Percentiles rank a stretch among this genome's conserved stretches.
These are phyloP conservation scores for Colletotrichum sp. DNA, from an alignment of 2,329 filamentous ascomycete genomes.

Conservation along the genomic window DNA sequence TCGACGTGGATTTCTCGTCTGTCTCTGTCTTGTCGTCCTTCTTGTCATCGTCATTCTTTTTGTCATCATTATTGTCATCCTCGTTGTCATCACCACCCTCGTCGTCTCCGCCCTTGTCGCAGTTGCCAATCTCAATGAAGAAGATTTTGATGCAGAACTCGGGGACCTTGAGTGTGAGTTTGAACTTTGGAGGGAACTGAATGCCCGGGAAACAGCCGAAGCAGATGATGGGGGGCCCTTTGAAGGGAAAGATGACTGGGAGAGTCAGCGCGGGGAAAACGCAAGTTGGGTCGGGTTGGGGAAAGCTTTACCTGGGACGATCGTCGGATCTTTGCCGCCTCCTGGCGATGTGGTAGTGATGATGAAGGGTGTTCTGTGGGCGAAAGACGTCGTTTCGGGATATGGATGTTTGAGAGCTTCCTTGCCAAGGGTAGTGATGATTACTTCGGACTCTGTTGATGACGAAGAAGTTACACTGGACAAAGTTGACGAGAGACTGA, in stretches of 20 bases:
- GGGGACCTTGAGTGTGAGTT: not conserved
- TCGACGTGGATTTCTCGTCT: not conserved
- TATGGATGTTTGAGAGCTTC: not conserved
- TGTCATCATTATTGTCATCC: not conserved
- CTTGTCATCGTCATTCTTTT: not conserved
- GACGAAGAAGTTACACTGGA: not conserved
- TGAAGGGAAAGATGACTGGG: not conserved
- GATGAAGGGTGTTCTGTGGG: not conserved
- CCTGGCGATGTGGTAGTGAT: constrained; percentile 2
- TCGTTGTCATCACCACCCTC: not conserved
- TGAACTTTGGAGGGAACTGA: not conserved
- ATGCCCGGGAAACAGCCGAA: not conserved
- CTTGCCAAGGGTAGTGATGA: not conserved
- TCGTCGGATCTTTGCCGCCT: not conserved
- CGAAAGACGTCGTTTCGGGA: not conserved
- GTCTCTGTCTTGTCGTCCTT: not conserved
- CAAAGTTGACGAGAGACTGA: not conserved
- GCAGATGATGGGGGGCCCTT: not conserved
- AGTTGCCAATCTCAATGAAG: not conserved
- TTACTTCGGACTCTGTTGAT: not conserved
- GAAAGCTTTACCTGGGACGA: not conserved
- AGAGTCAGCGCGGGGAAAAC: not conserved
- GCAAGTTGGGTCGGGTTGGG: accelerated
- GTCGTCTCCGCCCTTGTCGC: not conserved
- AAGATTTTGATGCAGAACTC: constrained; percentile 2